Evolutionary conservation across 352 stramenopile species (phyloP), one percentile per base, ranked within the genome.

Genomic region (Pythium coloratum): DNA sequence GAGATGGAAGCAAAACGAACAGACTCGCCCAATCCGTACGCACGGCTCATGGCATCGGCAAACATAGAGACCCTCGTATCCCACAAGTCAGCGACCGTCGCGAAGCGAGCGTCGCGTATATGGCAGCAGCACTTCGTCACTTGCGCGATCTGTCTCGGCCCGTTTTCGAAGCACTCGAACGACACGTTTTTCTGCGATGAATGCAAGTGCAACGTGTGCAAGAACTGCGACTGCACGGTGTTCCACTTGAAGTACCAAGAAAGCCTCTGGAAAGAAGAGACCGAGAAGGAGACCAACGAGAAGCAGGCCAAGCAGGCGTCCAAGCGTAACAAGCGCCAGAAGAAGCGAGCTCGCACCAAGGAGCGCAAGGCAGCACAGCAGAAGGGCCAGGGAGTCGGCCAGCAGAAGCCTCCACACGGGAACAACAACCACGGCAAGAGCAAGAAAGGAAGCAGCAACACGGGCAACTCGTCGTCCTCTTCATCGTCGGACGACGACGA

Each of bases 181-280:
- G 88, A 97, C 72, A 97, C 92, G 50, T 97, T 96, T 63, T 99
- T 99, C 75, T 99, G 97, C 71, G 84, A 88, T 38, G 97, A 99
- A 81, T 99, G 96, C 80, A 99, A 99, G 78, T 99, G 97, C 70
- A 96, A 98, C 62, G 97, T 99, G 10, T 99, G 97, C 74, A 94
- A 86, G 76, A 94, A 93, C 59, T 99, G 97, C 70, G 95, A 99
- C 72, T 99, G 97, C 76, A 95, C 89, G 33, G 85, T 98, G 1
- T 99, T 99, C 72, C 97, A 99, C 72, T 82, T 99, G 30, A 97
- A 97, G 59, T 99, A 99, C 69, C 97, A 99, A 64, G 82, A 92
- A 55, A 98, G 95, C 66, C 88, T 98, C 56, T 98, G 88, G 80
- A 97, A 97, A 58, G 95, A 98, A 66, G 76, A 98, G 71, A 96